phyloP scores from a whole-genome alignment of 441 rosid species.

The Gossypium schwendimanii region DNA sequence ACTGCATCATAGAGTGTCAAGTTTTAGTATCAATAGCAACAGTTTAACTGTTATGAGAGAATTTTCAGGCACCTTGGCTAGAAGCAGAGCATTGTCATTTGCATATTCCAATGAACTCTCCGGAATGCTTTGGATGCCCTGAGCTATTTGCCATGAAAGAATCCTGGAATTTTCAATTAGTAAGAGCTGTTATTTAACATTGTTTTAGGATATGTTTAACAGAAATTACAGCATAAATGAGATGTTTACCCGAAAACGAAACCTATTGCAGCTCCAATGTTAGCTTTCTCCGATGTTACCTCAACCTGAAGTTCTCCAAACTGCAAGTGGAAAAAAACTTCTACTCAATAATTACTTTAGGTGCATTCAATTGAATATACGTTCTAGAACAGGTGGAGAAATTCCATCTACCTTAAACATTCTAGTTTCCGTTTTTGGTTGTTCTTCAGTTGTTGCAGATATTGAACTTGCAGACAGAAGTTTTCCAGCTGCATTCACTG shows the following conservation, averaged over 20 bases:
- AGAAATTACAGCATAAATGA: conserved; percentile 5
- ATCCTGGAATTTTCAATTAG: conserved; percentile 36
- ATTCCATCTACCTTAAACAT: conserved; percentile 57
- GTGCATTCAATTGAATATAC: not conserved
- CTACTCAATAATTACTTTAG: not conserved
- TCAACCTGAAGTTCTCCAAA: conserved; percentile 91
- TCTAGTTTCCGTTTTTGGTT: conserved; percentile 40
- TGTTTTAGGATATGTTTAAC: not conserved
- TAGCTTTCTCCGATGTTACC: conserved; percentile 63
- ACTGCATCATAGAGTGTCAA: conserved; percentile 40
- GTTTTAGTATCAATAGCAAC: conserved; percentile 8
- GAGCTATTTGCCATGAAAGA: conserved; percentile 75
- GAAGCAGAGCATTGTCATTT: conserved; percentile 74
- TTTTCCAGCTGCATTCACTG: conserved; percentile 62
- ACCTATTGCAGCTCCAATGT: conserved; percentile 64
- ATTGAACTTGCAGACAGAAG: conserved; percentile 42
- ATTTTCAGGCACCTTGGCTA: conserved; percentile 56
- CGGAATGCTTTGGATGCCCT: conserved; percentile 67
- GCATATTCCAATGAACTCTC: conserved; percentile 83
- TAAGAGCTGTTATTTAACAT: not conserved
- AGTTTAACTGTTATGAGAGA: not conserved
- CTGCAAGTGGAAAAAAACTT: conserved; percentile 34
- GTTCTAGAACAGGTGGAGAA: conserved; percentile 2
- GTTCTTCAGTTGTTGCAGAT: conserved; percentile 29
- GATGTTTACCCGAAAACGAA: conserved; percentile 61